phyloP scores from a whole-genome alignment of 2,329 filamentous ascomycete genomes.

The Cladophialophora immunda region DNA sequence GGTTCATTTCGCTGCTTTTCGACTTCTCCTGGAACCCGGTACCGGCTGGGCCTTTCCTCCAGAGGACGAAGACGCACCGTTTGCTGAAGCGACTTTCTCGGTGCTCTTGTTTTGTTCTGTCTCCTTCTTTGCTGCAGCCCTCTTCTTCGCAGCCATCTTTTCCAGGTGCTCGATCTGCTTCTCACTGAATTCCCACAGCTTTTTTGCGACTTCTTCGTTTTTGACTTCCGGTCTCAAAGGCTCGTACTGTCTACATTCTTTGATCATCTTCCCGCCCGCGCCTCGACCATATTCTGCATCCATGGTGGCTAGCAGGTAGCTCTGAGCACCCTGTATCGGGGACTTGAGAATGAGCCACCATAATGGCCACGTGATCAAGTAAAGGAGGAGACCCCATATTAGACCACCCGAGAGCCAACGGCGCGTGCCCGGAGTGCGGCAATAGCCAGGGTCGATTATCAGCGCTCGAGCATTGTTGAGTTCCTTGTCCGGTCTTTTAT shows the following conservation, averaged over 20 bases:
- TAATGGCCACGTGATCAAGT: conserved; percentile 78
- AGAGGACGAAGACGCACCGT: conserved; percentile 13
- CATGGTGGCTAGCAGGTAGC: conserved; percentile 85
- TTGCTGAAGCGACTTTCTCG: conserved; percentile 36
- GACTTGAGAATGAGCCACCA: conserved; percentile 92
- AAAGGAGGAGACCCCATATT: conserved; percentile 78
- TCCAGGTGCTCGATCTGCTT: conserved; percentile 82
- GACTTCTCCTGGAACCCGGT: conserved; percentile 51
- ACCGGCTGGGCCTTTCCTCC: conserved; percentile 43
- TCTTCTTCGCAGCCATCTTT: conserved; percentile 74
- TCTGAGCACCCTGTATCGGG: conserved; percentile 82
- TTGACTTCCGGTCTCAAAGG: conserved; percentile 76
- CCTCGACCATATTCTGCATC: conserved; percentile 74
- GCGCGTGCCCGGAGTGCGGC: conserved; percentile 85
- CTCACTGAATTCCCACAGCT: conserved; percentile 89
- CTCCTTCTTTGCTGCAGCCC: conserved; percentile 66
- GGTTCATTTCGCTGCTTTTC: conserved; percentile 44
- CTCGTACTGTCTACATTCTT: conserved; percentile 84
- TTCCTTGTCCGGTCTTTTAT: conserved; percentile 81
- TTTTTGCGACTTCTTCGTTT: conserved; percentile 81
- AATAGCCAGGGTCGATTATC: conserved; percentile 85
- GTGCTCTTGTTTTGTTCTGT: conserved; percentile 42
- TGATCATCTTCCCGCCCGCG: conserved; percentile 76
- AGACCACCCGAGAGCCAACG: conserved; percentile 88
- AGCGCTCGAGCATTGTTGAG: conserved; percentile 85